Conservation (phyloP, 164 flowering plant species). For the Hamamelis virginiana region DNA sequence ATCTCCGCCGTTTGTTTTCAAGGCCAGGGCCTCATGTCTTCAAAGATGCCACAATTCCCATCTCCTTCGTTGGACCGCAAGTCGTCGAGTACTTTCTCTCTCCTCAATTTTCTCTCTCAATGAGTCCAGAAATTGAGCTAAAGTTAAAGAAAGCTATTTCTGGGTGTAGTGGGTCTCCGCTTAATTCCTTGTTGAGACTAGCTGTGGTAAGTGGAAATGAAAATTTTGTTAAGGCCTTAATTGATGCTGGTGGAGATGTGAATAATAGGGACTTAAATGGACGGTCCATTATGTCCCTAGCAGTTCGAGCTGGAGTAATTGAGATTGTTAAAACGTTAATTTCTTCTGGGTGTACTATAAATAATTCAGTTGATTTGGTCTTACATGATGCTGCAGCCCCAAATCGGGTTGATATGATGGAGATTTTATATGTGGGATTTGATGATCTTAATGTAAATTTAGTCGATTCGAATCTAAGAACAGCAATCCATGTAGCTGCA, state of each 20-base stretch:
- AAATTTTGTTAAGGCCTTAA: conserved; percentile 33
- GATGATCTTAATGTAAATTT: conserved; percentile 31
- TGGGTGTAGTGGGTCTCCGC: conserved; percentile 43
- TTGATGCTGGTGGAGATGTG: conserved; percentile 59
- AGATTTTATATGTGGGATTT: conserved; percentile 23
- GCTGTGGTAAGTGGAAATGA: conserved; percentile 40
- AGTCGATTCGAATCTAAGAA: conserved; percentile 46
- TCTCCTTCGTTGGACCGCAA: conserved; percentile 54
- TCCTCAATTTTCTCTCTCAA: conserved; percentile 7
- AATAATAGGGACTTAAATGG: conserved; percentile 25
- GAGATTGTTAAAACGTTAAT: conserved; percentile 33
- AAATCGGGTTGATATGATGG: conserved; percentile 51
- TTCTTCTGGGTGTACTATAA: conserved; percentile 38
- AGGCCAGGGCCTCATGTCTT: conserved; percentile 60
- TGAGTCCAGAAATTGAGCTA: conserved; percentile 17
- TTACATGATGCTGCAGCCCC: conserved; percentile 50
- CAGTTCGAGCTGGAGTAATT: conserved; percentile 36
- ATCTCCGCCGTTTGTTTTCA: conserved; percentile 60
- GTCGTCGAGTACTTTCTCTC: conserved; percentile 37
- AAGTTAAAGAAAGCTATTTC: conserved; percentile 44
- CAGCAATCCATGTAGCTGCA: conserved; percentile 60
- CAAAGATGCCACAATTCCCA: conserved; percentile 56
- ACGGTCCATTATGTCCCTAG: conserved; percentile 36
- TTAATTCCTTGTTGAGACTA: conserved; percentile 36
- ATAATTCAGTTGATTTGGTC: conserved; percentile 28